Conservation (phyloP, 768 basidiomycete genomes). For the Tremella fuciformis region DNA sequence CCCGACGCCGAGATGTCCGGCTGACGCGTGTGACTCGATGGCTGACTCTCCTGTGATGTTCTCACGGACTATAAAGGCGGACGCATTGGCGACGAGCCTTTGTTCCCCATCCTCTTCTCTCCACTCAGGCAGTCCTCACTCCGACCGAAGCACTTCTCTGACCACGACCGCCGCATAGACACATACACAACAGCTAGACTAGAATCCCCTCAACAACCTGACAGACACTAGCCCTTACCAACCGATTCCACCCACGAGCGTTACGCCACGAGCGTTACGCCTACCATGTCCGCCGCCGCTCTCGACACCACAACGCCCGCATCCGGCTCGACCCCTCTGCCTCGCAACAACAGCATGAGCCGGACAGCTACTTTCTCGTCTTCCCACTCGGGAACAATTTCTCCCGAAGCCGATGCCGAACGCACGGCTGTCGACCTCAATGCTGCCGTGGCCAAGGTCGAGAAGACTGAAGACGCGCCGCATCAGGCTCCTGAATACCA, state of each 20-base stretch:
- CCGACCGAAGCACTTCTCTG: too few relatives aligned
- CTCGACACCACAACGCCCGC: background rate
- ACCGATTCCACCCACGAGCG: background rate
- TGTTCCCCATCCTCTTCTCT: too few relatives aligned
- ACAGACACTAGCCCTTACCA: background rate
- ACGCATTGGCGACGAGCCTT: too few relatives aligned
- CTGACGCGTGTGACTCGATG: too few relatives aligned
- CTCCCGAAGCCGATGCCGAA: background rate
- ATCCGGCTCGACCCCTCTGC: background rate
- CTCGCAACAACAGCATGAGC: background rate
- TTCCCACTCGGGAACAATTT: background rate
- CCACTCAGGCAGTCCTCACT: too few relatives aligned
- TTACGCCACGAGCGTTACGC: background rate
- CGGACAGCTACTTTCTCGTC: slow-evolving; percentile 3
- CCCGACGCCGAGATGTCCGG: too few relatives aligned
- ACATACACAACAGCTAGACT: too few relatives aligned
- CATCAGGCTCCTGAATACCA: too few relatives aligned
- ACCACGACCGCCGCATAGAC: too few relatives aligned
- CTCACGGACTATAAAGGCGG: too few relatives aligned
- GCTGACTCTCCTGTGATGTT: too few relatives aligned
- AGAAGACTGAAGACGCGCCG: background rate
- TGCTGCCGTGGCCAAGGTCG: background rate
- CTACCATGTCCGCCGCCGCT: background rate
- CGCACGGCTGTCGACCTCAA: slow-evolving; percentile 3
- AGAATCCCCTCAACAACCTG: background rate